These are phyloP conservation scores for Ceraceosorus bombacis DNA, from an alignment of 1,284 basidiomycete species.

Conservation along the genomic window DNA sequence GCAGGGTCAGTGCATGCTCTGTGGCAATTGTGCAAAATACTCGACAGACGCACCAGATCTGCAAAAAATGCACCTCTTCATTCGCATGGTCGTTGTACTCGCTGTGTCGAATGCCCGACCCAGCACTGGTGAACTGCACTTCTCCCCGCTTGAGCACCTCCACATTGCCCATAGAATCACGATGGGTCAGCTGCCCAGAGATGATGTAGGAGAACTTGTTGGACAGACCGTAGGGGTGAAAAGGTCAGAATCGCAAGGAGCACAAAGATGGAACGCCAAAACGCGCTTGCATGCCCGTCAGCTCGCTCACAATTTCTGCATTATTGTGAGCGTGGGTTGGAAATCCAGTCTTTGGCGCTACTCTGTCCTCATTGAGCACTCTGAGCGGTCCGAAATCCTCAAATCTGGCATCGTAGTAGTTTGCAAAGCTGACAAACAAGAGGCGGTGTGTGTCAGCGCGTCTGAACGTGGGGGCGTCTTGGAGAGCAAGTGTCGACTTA, in stretches of 20 bases:
- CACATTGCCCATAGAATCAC: constrained; percentile 74
- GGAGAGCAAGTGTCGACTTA: constrained; percentile 8
- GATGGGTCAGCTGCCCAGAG: constrained; percentile 65
- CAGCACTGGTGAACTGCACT: constrained; percentile 81
- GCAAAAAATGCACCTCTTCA: constrained; percentile 47
- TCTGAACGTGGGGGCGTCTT: constrained; percentile 1
- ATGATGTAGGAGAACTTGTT: constrained; percentile 68
- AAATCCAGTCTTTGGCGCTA: constrained; percentile 69
- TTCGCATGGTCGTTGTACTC: constrained; percentile 64
- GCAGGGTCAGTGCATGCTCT: no score
- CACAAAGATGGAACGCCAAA: background rate
- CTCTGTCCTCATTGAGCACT: constrained; percentile 81
- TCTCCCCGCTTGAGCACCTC: constrained; percentile 81
- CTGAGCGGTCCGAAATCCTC: constrained; percentile 51
- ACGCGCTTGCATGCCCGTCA: background rate
- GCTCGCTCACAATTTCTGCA: constrained; percentile 59
- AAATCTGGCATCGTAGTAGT: constrained; percentile 60
- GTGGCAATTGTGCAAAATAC: no score
- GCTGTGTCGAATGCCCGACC: constrained; percentile 67
- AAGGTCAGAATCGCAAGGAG: background rate
- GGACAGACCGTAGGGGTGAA: background rate
- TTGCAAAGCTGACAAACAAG: constrained; percentile 66
- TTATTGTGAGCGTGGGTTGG: constrained; percentile 68
- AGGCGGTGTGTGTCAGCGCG: constrained; percentile 8
- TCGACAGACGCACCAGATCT: constrained; percentile 3